phyloP scores from a whole-genome alignment of 768 basidiomycete genomes.

The Podaxis pistillaris region DNA sequence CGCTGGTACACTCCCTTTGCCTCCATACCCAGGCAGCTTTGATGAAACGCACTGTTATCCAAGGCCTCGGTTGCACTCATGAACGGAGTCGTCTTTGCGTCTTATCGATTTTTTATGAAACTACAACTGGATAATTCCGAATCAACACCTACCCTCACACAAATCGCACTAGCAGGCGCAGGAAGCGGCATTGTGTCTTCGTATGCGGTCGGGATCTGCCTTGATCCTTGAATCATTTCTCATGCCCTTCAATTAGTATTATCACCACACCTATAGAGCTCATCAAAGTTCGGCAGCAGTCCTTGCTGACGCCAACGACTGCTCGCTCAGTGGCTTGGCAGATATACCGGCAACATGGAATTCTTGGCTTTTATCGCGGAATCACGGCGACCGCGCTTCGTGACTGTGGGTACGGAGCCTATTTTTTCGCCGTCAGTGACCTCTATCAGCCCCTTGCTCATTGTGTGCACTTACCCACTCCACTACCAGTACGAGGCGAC shows the following conservation, averaged over 20 bases:
- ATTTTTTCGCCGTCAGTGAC: slow-evolving; percentile 69
- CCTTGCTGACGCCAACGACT: slow-evolving; percentile 45
- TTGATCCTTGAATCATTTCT: neutral
- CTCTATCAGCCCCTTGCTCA: neutral
- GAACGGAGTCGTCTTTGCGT: slow-evolving; percentile 86
- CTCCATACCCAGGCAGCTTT: neutral
- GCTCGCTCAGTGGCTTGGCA: slow-evolving; percentile 51
- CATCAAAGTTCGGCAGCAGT: slow-evolving; percentile 84
- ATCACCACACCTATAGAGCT: slow-evolving; percentile 84
- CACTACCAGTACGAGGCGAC: slow-evolving; percentile 59
- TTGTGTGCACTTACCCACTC: neutral
- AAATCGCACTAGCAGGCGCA: slow-evolving; percentile 76
- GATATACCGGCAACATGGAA: slow-evolving; percentile 55
- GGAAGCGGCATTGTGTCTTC: slow-evolving; percentile 79
- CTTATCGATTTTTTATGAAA: slow-evolving; percentile 78
- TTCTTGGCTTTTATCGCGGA: slow-evolving; percentile 76
- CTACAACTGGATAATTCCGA: slow-evolving; percentile 50
- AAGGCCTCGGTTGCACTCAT: slow-evolving; percentile 71
- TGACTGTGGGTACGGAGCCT: slow-evolving; percentile 82
- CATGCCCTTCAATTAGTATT: slow-evolving; percentile 39
- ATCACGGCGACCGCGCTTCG: slow-evolving; percentile 69
- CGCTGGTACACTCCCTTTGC: slow-evolving; percentile 48
- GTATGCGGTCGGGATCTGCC: slow-evolving; percentile 40
- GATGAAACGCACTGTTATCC: neutral
- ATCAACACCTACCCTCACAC: slow-evolving; percentile 59